These are phyloP conservation scores for Camelina sativa DNA, from an alignment of 345 rosid genomes.

Conservation along the genomic window DNA sequence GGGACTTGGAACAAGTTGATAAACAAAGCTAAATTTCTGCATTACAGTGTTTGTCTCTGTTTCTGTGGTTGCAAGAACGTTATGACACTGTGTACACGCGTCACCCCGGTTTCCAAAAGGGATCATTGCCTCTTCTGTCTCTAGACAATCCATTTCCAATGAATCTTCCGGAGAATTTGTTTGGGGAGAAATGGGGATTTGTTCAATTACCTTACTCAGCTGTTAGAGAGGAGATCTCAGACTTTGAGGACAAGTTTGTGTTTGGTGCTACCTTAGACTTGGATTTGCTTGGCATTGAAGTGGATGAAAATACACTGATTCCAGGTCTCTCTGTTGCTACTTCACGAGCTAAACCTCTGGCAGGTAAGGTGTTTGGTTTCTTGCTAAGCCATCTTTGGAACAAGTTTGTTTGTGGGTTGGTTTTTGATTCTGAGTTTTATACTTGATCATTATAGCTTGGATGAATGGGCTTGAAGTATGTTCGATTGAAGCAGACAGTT, in stretches of 20 bases:
- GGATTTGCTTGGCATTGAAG: conserved; percentile 90
- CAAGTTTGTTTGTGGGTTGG: conserved; percentile 10
- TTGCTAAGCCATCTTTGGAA: conserved; percentile 16
- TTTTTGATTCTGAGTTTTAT: conserved; percentile 23
- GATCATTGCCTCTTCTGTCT: conserved; percentile 76
- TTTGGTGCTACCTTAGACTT: conserved; percentile 90
- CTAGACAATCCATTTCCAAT: conserved; percentile 92
- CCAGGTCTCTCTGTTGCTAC: conserved; percentile 96
- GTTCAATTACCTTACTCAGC: conserved; percentile 92
- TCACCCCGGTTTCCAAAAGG: conserved; percentile 96
- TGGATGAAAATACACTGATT: conserved; percentile 70
- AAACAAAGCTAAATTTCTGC: conserved; percentile 1
- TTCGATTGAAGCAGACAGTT: conserved; percentile 71
- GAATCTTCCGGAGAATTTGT: conserved; percentile 88
- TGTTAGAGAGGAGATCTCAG: conserved; percentile 71
- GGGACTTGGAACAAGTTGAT: background rate
- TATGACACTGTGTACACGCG: conserved; percentile 78
- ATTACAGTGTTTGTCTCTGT: conserved; percentile 79
- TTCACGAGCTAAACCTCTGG: conserved; percentile 86
- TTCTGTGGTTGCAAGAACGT: conserved; percentile 91
- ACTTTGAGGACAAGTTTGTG: conserved; percentile 57
- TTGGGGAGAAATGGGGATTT: conserved; percentile 96
- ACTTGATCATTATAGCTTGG: conserved; percentile 63
- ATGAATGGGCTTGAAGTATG: conserved; percentile 93
- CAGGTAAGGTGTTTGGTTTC: conserved; percentile 57